A percentile compares a stretch with the other conserved stretches of the same genome.
phyloP scores from a whole-genome alignment of 208 protist species.

The Kentomonas sorsogonicus region DNA sequence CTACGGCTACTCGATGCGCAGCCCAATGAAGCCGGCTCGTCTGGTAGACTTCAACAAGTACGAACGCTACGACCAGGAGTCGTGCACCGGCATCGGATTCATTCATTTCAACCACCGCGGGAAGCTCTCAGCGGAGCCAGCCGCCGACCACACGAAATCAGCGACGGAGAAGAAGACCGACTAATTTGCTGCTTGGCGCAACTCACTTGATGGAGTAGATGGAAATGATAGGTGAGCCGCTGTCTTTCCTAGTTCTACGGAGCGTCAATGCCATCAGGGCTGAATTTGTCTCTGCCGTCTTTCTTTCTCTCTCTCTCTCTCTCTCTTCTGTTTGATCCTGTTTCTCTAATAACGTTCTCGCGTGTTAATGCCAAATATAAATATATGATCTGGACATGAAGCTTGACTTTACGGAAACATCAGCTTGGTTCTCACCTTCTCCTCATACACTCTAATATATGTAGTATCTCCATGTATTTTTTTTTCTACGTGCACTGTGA shows the following conservation, averaged over 20 bases:
- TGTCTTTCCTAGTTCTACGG: neutral
- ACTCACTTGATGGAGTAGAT: too few relatives aligned
- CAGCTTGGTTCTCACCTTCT: neutral
- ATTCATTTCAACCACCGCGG: constrained; percentile 88
- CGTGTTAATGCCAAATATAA: neutral
- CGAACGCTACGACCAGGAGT: constrained; percentile 55
- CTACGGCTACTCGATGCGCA: constrained; percentile 41
- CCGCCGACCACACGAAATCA: constrained; percentile 23
- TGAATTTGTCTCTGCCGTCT: too few relatives aligned
- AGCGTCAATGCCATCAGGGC: too few relatives aligned
- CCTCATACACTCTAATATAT: constrained; percentile 2
- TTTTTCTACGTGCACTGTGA: neutral
- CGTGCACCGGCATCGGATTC: constrained; percentile 67
- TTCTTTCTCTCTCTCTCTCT: too few relatives aligned
- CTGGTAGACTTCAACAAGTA: constrained; percentile 51
- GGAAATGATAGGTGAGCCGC: neutral
- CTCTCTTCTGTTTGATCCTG: too few relatives aligned
- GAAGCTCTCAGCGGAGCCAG: constrained; percentile 15
- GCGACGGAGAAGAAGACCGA: constrained; percentile 33
- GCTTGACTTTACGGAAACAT: neutral
- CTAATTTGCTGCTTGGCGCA: too few relatives aligned
- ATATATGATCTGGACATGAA: neutral
- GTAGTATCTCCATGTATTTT: neutral
- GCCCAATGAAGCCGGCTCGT: constrained; percentile 42
- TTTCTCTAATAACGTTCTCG: too few relatives aligned